A percentile compares a stretch with the other conserved stretches of the same genome.
Evolutionary conservation across 257 asterid genomes (phyloP).

Genomic region (Fraxinus americana): DNA sequence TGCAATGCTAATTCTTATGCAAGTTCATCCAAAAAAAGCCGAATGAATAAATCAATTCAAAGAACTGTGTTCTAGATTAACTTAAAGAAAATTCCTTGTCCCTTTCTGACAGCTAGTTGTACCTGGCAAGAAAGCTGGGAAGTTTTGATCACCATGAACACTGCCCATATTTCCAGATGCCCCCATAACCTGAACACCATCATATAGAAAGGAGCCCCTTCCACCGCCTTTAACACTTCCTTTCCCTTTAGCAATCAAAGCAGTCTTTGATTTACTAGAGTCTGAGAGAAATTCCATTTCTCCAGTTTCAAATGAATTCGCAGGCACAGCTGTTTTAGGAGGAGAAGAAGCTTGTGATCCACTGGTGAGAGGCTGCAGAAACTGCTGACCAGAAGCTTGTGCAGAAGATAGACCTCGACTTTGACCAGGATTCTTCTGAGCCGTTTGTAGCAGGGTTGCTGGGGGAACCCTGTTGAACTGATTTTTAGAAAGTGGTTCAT

Average conservation of each 20-base stretch:
- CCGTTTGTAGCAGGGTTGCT: slow-evolving; percentile 44
- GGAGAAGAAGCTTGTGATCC: slow-evolving; percentile 66
- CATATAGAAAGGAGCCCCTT: slow-evolving; percentile 67
- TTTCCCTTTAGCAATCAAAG: slow-evolving; percentile 70
- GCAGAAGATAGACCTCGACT: slow-evolving; percentile 48
- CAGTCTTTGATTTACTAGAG: slow-evolving; percentile 52
- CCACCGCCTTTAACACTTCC: slow-evolving; percentile 57
- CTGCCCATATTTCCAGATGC: slow-evolving; percentile 58
- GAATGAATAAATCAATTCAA: not conserved
- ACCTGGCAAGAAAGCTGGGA: slow-evolving; percentile 92
- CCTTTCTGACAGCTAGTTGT: slow-evolving; percentile 8
- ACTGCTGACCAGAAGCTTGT: slow-evolving; percentile 62
- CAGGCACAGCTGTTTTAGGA: slow-evolving; percentile 46
- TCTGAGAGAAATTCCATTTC: slow-evolving; percentile 61
- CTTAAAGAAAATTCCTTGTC: not conserved
- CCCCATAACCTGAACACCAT: slow-evolving; percentile 80
- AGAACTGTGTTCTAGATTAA: not conserved
- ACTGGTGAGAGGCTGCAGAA: slow-evolving; percentile 41
- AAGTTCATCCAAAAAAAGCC: not conserved
- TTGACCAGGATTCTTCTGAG: slow-evolving; percentile 57
- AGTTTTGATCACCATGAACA: slow-evolving; percentile 73
- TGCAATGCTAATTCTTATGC: not conserved
- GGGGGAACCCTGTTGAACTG: slow-evolving; percentile 57
- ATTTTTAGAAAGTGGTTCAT: slow-evolving; percentile 59
- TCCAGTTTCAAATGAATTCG: slow-evolving; percentile 50